These are phyloP conservation scores for Penicillium arizonense DNA, from an alignment of 495 filamentous ascomycete genomes.

Conservation along the genomic window DNA sequence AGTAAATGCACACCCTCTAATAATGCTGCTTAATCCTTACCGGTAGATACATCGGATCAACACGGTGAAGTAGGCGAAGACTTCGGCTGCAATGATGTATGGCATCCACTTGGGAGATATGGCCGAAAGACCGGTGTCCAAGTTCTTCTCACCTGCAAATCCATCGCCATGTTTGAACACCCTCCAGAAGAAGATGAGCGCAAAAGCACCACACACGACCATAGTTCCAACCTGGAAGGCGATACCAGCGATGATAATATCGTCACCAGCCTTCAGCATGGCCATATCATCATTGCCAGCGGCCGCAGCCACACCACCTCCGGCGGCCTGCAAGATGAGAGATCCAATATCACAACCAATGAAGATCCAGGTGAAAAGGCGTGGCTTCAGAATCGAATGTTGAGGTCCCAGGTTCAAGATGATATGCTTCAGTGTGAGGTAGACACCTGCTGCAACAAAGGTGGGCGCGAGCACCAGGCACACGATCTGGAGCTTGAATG, in stretches of 20 bases:
- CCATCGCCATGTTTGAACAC: slow-evolving; percentile 36
- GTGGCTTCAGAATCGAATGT: slow-evolving; percentile 55
- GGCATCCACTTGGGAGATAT: slow-evolving; percentile 40
- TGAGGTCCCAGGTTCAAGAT: slow-evolving; percentile 52
- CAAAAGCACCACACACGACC: slow-evolving; percentile 52
- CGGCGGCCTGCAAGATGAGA: slow-evolving; percentile 61
- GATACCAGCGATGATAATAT: slow-evolving; percentile 71
- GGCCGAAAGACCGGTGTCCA: slow-evolving; percentile 18
- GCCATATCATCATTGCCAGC: slow-evolving; percentile 20
- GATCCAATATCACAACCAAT: slow-evolving; percentile 65
- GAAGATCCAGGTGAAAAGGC: slow-evolving; percentile 65
- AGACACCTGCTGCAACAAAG: slow-evolving; percentile 63
- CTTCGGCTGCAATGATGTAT: slow-evolving; percentile 49
- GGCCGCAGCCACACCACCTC: slow-evolving; percentile 56
- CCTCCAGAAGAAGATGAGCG: slow-evolving; percentile 48
- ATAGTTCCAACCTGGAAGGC: slow-evolving; percentile 67
- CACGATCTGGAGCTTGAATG: slow-evolving; percentile 67
- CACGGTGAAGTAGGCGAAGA: slow-evolving; percentile 58
- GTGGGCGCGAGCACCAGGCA: slow-evolving; percentile 66
- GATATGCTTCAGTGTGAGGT: slow-evolving; percentile 66
- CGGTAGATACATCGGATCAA: slow-evolving; percentile 68
- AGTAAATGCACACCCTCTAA: background rate
- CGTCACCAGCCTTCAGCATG: slow-evolving; percentile 42
- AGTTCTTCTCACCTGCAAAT: slow-evolving; percentile 28
- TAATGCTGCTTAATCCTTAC: slow-evolving; percentile 20